Conservation (phyloP, 768 basidiomycete genomes). For the Boletus subparvulus region DNA sequence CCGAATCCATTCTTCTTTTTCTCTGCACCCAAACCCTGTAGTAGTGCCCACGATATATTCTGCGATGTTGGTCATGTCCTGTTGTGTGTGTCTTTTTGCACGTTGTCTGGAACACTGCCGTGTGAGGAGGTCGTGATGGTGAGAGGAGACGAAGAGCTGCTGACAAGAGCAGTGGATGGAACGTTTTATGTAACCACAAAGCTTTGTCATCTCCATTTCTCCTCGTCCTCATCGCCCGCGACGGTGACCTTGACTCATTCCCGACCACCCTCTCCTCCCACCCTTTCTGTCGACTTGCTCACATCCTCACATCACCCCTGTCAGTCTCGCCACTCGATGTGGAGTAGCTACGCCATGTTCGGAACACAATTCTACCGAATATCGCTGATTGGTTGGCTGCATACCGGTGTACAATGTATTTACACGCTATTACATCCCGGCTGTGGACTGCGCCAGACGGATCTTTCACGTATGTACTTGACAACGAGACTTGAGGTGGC, state of each 20-base stretch:
- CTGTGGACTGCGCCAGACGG: no score
- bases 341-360: neutral
- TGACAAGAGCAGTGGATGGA: slow-evolving; percentile 32
- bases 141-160: slow-evolving; percentile 34
- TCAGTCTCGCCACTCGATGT: neutral
- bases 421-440: neutral
- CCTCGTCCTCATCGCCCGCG: neutral
- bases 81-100: neutral
- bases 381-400: neutral
- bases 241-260: neutral
- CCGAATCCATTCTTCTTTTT: slow-evolving; percentile 4
- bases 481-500: no score
- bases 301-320: neutral
- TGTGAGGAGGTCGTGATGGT: slow-evolving; percentile 25
- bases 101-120: neutral
- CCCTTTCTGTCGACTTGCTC: neutral
- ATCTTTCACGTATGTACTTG: no score
- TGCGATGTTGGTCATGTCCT: neutral
- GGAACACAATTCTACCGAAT: neutral
- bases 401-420: neutral
- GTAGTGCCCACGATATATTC: slow-evolving; percentile 9
- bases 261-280: no score
- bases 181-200: slow-evolving; percentile 37
- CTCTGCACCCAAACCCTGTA: slow-evolving; percentile 8
- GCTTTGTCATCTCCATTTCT: slow-evolving; percentile 32